These are phyloP conservation scores for Hypoxylon crocopeplum DNA, from an alignment of 495 filamentous ascomycete genomes.

Conservation along the genomic window DNA sequence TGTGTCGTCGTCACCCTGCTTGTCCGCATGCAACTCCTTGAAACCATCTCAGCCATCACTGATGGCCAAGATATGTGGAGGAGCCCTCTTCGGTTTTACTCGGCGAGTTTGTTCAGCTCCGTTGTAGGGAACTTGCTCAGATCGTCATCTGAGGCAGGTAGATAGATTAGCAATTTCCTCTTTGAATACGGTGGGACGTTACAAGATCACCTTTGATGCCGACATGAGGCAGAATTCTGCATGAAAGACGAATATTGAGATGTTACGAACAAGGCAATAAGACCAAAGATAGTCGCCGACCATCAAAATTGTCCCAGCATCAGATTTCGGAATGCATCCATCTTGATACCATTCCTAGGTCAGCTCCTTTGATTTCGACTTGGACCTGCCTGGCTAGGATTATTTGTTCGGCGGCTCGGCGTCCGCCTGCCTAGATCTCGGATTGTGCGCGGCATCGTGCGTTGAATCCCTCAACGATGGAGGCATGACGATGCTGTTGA, in stretches of 20 bases:
- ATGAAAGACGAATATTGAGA: not conserved
- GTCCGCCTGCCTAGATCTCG: slow-evolving; percentile 9
- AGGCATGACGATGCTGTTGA: not conserved
- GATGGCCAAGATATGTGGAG: no score
- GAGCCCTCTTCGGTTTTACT: not conserved
- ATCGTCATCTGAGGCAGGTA: not conserved
- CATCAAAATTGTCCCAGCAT: not conserved
- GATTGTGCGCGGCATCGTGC: slow-evolving; percentile 7
- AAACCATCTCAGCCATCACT: no score
- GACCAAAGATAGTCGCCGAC: slow-evolving; percentile 2
- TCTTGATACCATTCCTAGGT: not conserved
- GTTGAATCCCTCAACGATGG: not conserved
- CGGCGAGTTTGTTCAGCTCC: not conserved
- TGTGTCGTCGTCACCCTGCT: no score
- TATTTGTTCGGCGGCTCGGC: slow-evolving; percentile 13
- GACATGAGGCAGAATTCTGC: not conserved
- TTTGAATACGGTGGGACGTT: not conserved
- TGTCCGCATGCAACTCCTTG: no score
- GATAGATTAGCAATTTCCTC: not conserved
- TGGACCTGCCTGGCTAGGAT: slow-evolving; percentile 16
- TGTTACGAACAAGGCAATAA: not conserved
- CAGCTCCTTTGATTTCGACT: not conserved
- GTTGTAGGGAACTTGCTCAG: not conserved
- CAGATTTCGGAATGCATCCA: not conserved
- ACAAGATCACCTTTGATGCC: not conserved